These are phyloP conservation scores for Schwanniomyces etchellsii DNA, from an alignment of 1,139 yeast species.

Conservation along the genomic window DNA sequence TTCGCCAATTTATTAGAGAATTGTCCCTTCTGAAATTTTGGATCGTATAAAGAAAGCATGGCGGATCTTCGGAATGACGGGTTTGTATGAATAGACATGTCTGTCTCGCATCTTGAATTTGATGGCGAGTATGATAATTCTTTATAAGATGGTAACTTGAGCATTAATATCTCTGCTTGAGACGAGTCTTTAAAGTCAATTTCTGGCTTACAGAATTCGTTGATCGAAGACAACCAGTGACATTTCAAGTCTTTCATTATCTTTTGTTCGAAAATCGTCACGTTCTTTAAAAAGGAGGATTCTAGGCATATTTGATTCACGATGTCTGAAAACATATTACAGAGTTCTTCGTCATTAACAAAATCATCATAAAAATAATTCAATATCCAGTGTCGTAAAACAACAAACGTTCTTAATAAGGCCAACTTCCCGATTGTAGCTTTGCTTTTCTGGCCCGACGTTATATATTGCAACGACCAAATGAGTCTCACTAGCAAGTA, in stretches of 20 bases:
- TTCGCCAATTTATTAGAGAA: constrained; percentile 22
- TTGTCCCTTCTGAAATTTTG: constrained; percentile 28
- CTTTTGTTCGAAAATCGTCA: constrained; percentile 33
- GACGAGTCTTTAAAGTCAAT: constrained; percentile 18
- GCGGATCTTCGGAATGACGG: constrained; percentile 53
- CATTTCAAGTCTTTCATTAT: constrained; percentile 38
- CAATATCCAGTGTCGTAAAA: constrained; percentile 82
- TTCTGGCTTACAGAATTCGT: constrained; percentile 29
- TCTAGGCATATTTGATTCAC: constrained; percentile 41
- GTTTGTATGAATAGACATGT: constrained; percentile 39
- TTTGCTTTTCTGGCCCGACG: constrained; percentile 24
- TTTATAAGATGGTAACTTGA: constrained; percentile 22
- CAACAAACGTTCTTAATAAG: constrained; percentile 80
- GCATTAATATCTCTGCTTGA: constrained; percentile 14
- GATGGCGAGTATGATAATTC: constrained; percentile 17
- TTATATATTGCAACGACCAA: constrained; percentile 61
- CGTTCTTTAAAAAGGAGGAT: constrained; percentile 21
- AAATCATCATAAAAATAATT: constrained; percentile 74
- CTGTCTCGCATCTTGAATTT: constrained; percentile 30
- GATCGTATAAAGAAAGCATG: constrained; percentile 48
- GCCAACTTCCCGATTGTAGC: constrained; percentile 60
- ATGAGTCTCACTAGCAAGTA: constrained; percentile 59
- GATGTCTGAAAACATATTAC: constrained; percentile 43
- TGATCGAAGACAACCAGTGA: constrained; percentile 33
- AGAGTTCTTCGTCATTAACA: constrained; percentile 37